Percentiles rank a stretch among this genome's conserved stretches.
Evolutionary conservation across 352 stramenopile species (phyloP).

Genomic region (Globisporangium alternatum): DNA sequence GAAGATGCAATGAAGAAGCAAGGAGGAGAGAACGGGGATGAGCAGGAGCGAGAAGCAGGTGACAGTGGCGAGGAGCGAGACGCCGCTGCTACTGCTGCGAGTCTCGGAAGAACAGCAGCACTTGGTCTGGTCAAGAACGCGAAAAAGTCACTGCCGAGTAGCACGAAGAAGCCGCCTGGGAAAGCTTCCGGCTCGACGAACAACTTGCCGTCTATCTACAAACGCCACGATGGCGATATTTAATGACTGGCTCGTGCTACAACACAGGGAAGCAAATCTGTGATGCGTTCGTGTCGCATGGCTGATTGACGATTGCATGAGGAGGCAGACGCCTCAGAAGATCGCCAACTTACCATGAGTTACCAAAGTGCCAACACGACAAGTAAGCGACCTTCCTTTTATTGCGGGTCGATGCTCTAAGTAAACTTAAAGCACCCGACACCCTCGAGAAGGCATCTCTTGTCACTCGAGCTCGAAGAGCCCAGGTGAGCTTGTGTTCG

Average conservation of each 20-base stretch:
- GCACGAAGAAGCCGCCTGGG: slow-evolving; percentile 1
- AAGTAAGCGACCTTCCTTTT: no score
- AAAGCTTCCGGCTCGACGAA: neutral
- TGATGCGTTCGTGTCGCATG: neutral
- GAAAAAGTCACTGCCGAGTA: slow-evolving; percentile 1
- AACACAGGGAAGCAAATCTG: neutral
- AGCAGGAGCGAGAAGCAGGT: slow-evolving; percentile 5
- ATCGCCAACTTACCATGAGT: no score
- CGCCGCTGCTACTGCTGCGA: neutral
- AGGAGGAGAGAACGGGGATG: neutral
- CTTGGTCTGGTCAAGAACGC: neutral
- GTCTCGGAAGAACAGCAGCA: neutral
- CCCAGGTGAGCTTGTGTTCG: no score
- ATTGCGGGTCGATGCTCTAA: no score
- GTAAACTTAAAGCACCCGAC: no score
- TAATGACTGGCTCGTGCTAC: slow-evolving; percentile 1
- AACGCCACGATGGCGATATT: slow-evolving; percentile 4
- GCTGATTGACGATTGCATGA: neutral
- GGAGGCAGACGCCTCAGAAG: no score
- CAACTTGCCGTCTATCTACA: slow-evolving; percentile 22
- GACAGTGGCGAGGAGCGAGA: slow-evolving; percentile 3
- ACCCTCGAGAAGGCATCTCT: no score
- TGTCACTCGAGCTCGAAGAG: no score
- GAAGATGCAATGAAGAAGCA: slow-evolving; percentile 2
- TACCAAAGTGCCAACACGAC: no score